A percentile compares a stretch with the other conserved stretches of the same genome.
Conservation (phyloP, 164 flowering plant species). For the Chloranthus sessilifolius region DNA sequence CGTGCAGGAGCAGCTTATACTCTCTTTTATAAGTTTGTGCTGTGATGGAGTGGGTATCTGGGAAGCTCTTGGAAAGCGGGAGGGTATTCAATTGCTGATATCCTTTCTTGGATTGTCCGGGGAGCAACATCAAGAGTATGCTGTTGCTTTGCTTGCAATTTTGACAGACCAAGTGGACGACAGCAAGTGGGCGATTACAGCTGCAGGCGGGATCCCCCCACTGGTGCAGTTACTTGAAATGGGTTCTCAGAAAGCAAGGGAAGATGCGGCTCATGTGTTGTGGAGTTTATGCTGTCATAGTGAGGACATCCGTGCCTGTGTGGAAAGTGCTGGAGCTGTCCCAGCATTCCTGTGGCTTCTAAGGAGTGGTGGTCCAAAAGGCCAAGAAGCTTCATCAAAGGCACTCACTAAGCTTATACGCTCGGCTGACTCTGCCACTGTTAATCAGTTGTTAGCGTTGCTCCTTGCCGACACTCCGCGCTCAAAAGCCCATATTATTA, state of each 20-base stretch:
- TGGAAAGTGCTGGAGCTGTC: conserved; percentile 86
- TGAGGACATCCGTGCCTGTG: conserved; percentile 90
- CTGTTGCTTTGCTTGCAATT: conserved; percentile 62
- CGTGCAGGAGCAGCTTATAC: conserved; percentile 65
- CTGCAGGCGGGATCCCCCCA: conserved; percentile 96
- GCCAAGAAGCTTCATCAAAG: conserved; percentile 71
- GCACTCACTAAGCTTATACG: conserved; percentile 68
- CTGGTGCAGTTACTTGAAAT: conserved; percentile 71
- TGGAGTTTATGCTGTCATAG: conserved; percentile 81
- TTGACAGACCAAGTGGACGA: conserved; percentile 83
- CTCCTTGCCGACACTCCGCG: conserved; percentile 67
- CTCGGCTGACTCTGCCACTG: conserved; percentile 71
- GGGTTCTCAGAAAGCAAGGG: conserved; percentile 79
- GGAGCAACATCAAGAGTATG: conserved; percentile 89
- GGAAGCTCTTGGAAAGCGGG: conserved; percentile 76
- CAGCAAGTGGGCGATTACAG: conserved; percentile 98
- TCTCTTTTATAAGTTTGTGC: conserved; percentile 60
- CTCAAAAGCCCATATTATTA: conserved; percentile 56
- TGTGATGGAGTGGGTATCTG: conserved; percentile 50
- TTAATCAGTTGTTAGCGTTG: conserved; percentile 75
- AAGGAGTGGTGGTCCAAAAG: conserved; percentile 68
- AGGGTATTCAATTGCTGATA: conserved; percentile 81
- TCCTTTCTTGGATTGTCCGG: conserved; percentile 81
- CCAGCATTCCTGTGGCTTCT: conserved; percentile 78
- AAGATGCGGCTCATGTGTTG: conserved; percentile 68